Base-by-base conservation (phyloP, 495 filamentous ascomycete species). In the Aspergillus sclerotiicarbonarius region DNA sequence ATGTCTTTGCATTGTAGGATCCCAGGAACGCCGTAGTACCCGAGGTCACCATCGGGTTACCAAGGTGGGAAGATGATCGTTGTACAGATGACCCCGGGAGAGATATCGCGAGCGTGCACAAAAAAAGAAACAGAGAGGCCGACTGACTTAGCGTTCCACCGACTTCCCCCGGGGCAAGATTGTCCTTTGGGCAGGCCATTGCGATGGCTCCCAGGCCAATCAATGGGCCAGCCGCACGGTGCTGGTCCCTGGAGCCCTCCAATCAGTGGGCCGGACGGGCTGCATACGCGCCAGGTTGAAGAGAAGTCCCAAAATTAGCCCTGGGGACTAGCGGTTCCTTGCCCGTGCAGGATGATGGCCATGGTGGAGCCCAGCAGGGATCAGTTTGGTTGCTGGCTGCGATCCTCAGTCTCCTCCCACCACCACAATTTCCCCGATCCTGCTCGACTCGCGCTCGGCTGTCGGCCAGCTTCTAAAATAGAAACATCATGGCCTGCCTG, bases 231-330 rank as follows among this genome's bases (percentile, higher is more conserved):
- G 53, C 56, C 55, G 57, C 60, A 31, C 16, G 19, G 56, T 53
- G 18, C 48, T 53, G 37, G 29, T 25, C 25, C 32, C 21, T 41
- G 30, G 16, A 21, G 54, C 19, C 20, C 10, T 44, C 64, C 64
- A 67, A 67, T 63, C 48, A 62, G 13, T 33, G 33, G 8, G 9
- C 20, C 51, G 15, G 18, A 49, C 21, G 19, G 15, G 54, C 46
- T 56, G 60, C 63, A 62, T 62, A 56, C 56, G 60, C 60, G 60
- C 64, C 56, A 57, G 62, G 31, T 44, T 54, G 37, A 35, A 54
- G 47, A 18, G 29, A 62, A 67, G 61, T 59, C 63, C 64, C 64
- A 67, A 67, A 67, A 67, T 67, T 67, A 67, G 64, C 64, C 56
- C 50, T 57, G 43, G 45, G 25, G 56, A 39, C 49, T 48, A 30